phyloP scores from a whole-genome alignment of 2,329 filamentous ascomycete species.

The Cladosporium velox region DNA sequence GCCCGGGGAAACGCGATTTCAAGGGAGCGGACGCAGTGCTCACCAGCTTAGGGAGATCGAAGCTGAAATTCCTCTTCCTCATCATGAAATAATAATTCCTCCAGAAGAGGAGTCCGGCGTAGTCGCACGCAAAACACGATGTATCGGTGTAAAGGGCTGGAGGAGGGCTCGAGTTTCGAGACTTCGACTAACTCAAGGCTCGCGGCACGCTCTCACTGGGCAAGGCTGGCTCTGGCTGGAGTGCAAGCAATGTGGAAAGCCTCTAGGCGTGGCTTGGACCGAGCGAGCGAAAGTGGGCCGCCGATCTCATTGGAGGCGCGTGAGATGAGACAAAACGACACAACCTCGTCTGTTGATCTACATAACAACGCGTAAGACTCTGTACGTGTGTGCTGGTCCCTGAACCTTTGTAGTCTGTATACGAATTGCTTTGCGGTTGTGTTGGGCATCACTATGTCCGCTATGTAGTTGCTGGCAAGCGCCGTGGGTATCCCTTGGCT shows the following conservation, averaged over 20 bases:
- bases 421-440: neutral
- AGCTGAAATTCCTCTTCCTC: slow-evolving; percentile 50
- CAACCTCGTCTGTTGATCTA: slow-evolving; percentile 6
- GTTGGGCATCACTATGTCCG: neutral
- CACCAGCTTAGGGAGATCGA: slow-evolving; percentile 46
- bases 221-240: slow-evolving; percentile 2
- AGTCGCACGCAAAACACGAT: slow-evolving; percentile 9
- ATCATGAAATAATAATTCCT: slow-evolving; percentile 10
- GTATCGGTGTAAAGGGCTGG: slow-evolving; percentile 8
- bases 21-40: neutral
- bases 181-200: neutral
- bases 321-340: slow-evolving; percentile 18
- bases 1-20: neutral
- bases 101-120: slow-evolving; percentile 4
- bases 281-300: slow-evolving; percentile 7
- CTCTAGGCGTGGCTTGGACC: slow-evolving; percentile 6
- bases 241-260: slow-evolving; percentile 11
- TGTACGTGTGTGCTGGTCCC: slow-evolving; percentile 3
- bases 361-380: slow-evolving; percentile 15
- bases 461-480: neutral
- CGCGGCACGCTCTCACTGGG: neutral
- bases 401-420: neutral
- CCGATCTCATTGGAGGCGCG: slow-evolving; percentile 4
- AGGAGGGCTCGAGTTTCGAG: slow-evolving; percentile 9
- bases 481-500: neutral